These are phyloP conservation scores for Dichotomocladium elegans DNA, from an alignment of 371 early-diverging fungal genomes.

Conservation along the genomic window DNA sequence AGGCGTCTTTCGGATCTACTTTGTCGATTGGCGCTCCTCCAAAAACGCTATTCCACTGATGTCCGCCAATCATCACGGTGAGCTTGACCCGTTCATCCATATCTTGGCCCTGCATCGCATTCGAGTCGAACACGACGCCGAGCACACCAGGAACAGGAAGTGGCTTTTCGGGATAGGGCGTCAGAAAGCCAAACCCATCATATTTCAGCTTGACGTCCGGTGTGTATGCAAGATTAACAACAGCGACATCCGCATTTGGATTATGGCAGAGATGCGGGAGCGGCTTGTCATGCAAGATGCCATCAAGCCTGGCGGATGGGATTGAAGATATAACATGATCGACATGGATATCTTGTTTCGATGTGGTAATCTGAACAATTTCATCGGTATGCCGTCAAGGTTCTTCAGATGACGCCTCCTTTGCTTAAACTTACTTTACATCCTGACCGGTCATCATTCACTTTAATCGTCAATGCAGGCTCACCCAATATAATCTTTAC, in stretches of 20 bases:
- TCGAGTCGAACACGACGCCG: constrained; percentile 92
- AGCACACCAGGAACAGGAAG: constrained; percentile 55
- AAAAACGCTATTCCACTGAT: constrained; percentile 59
- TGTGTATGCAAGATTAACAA: constrained; percentile 79
- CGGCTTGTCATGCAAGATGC: constrained; percentile 18
- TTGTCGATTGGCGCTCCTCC: constrained; percentile 14
- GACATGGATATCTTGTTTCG: constrained; percentile 21
- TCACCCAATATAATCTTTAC: constrained; percentile 51
- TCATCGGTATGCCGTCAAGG: too few species aligned
- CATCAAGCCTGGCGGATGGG: constrained; percentile 47
- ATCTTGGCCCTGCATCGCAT: constrained; percentile 69
- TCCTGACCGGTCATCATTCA: constrained; percentile 14
- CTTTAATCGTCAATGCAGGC: constrained; percentile 32
- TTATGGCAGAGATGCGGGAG: constrained; percentile 52
- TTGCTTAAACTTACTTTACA: too few species aligned
- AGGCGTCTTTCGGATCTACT: constrained; percentile 25
- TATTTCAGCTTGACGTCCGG: constrained; percentile 41
- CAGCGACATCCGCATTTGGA: constrained; percentile 77
- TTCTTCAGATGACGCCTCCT: too few species aligned
- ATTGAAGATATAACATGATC: constrained; percentile 70
- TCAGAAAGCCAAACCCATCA: constrained; percentile 89
- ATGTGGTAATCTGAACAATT: constrained; percentile 23
- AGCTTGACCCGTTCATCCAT: constrained; percentile 52
- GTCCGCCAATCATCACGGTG: constrained; percentile 93
- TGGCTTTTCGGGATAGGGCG: constrained; percentile 60